Base-by-base conservation (phyloP, 768 basidiomycete genomes). In the Termitomyces sp. region DNA sequence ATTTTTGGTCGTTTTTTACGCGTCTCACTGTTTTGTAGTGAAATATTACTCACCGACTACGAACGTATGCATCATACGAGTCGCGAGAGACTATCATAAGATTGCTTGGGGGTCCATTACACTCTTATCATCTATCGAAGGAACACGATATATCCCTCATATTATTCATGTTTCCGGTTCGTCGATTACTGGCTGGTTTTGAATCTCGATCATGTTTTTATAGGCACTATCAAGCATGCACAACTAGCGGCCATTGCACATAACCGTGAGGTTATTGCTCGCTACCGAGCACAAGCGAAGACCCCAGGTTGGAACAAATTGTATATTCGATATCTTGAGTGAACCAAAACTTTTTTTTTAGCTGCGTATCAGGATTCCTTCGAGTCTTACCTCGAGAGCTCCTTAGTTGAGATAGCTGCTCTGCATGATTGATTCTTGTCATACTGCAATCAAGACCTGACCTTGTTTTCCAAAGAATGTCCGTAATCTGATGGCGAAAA, bases 41-140 rank as follows among this genome's bases (percentile, higher is more conserved):
- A 92, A 94, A 68, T 95, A 95, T 64, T 91, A 85, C 62, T 94
- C 93, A 0, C 88, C 91, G 0, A 79, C 79, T 14, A 95, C 92
- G 3, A 85, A 86, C 60, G 75, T 94, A 0, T 91, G 88, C 63
- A 94, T 96, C 65, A 81, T 95, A 42, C 88, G 93, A 42, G 89
- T 94, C 28, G 87, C 87, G 30, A 76, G 94, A 52, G 90, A 91
- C 50, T 89, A 90, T 56, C 84, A 91, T 65, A 80, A 79, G 4
- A 80, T 88, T 35, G 88, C 89, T 0, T 91, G 90, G 89, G 91
- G 83, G 0, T 89, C 85, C 0, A 64, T 92, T 19, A 90, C 89
- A 0, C 72, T 94, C 16, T 66, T 96, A 46, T 81, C 83, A 0
- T 64, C 73, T 3, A 78, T 94, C 40, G 82, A 87, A 7, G 81